Evolutionary conservation across 2,329 filamentous ascomycete species (phyloP).

Genomic region (Myrmaecium sp.): DNA sequence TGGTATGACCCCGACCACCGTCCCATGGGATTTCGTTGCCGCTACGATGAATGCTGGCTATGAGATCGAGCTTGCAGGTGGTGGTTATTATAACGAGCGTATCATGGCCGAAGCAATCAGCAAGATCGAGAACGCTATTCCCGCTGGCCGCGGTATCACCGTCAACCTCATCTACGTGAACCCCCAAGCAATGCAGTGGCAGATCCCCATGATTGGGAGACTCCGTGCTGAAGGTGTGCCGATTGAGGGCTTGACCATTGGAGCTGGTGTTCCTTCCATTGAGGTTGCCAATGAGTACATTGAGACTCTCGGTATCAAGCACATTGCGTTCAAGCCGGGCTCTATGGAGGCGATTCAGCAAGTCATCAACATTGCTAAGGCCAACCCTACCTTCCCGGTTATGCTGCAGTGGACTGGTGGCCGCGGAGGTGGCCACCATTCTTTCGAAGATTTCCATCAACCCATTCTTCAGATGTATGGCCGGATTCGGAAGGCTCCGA

Average conservation of each 20-base stretch:
- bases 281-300: constrained; percentile 32
- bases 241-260: constrained; percentile 31
- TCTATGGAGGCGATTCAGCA: constrained; percentile 28
- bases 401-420: constrained; percentile 34
- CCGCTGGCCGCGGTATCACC: constrained; percentile 33
- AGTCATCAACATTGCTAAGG: constrained; percentile 30
- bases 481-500: constrained; percentile 26
- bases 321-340: constrained; percentile 32
- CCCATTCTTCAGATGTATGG: constrained; percentile 30
- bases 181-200: constrained; percentile 35
- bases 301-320: constrained; percentile 38
- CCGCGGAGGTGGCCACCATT: constrained; percentile 33
- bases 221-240: constrained; percentile 29
- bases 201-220: constrained; percentile 33
- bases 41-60: constrained; percentile 37
- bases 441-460: constrained; percentile 33
- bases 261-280: constrained; percentile 30
- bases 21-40: constrained; percentile 33
- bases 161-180: constrained; percentile 38
- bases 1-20: constrained; percentile 32
- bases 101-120: constrained; percentile 28
- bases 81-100: constrained; percentile 31
- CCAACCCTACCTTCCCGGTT: constrained; percentile 28
- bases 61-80: constrained; percentile 32
- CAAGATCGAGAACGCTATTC: constrained; percentile 27